Evolutionary conservation across 306 rosid genomes (phyloP).

Genomic region (Cicer pinnatifidum): DNA sequence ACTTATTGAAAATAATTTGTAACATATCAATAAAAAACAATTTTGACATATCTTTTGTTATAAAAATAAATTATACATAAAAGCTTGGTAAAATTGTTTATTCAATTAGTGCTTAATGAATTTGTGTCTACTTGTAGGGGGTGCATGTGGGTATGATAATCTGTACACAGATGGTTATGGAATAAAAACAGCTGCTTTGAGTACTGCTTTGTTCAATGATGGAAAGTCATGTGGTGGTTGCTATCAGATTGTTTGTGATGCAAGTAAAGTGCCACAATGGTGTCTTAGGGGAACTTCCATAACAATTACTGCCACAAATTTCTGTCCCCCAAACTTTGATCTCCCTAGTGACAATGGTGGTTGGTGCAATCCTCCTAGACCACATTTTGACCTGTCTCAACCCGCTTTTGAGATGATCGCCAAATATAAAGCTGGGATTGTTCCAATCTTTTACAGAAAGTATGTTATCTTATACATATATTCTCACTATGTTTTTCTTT

Average conservation of each 20-base stretch:
- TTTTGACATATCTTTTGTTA: no score
- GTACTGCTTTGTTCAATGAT: conserved; percentile 61
- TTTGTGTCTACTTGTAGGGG: conserved; percentile 49
- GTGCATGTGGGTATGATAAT: conserved; percentile 81
- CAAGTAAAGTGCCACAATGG: conserved; percentile 58
- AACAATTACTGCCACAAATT: conserved; percentile 72
- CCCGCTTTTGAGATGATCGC: conserved; percentile 61
- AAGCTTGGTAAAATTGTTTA: no score
- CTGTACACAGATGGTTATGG: conserved; percentile 63
- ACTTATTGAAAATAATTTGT: no score
- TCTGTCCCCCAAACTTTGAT: conserved; percentile 68
- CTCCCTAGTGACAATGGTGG: conserved; percentile 63
- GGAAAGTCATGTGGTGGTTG: conserved; percentile 77
- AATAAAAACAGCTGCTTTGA: conserved; percentile 66
- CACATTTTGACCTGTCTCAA: conserved; percentile 72
- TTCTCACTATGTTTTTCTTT: background rate
- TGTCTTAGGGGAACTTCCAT: conserved; percentile 59
- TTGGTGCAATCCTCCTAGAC: conserved; percentile 73
- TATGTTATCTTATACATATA: conserved; percentile 25
- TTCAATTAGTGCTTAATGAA: background rate
- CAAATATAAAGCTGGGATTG: conserved; percentile 63
- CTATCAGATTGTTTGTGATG: conserved; percentile 63
- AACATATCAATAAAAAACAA: no score
- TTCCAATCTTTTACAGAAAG: conserved; percentile 55
- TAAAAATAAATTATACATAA: no score